Base-by-base conservation (phyloP, 2,329 filamentous ascomycete genomes). In the Leptographium radiaticola region DNA sequence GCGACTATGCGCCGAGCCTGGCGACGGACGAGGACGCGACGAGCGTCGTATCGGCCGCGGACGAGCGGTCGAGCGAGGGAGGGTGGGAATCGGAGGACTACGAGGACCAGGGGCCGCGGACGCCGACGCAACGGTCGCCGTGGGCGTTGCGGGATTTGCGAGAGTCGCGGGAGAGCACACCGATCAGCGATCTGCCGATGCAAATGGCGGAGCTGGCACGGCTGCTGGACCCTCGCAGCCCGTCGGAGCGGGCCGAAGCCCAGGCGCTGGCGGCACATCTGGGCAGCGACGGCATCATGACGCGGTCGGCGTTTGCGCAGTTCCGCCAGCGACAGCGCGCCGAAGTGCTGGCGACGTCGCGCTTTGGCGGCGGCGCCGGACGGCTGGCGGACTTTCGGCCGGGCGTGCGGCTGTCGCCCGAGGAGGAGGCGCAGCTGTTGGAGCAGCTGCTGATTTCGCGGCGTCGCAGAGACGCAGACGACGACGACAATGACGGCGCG, bases 251-350 rank as follows among this genome's bases (percentile, higher is more conserved):
- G 42, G 82, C 89, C 52, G 87, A 95, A 68, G 90, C 93, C 0
- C 79, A 81, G 52, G 78, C 89, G 1, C 76, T 97, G 2, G 84
- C 91, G 6, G 84, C 87, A 0, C 90, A 95, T 65, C 75, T 97
- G 1, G 74, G 77, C 54, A 83, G 81, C 56, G 74, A 83, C 31
- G 76, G 75, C 20, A 83, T 91, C 54, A 75, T 96, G 70, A 98
- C 93, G 2, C 83, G 93, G 43, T 87, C 87, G 15, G 81, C 80
- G 50, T 96, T 87, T 68, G 77, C 76, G 46, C 79, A 79, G 44
- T 75, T 84, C 59, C 73, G 85, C 51, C 82, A 87, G 60, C 75
- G 77, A 25, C 84, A 89, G 55, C 80, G 86, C 49, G 80, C 83
- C 0, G 81, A 80, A 53, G 73, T 97, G 20, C 71, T 93, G 13